Evolutionary conservation across 805 yeast species (phyloP), one percentile per base, ranked within the genome.

Genomic region (Monosporozyma aerobia): DNA sequence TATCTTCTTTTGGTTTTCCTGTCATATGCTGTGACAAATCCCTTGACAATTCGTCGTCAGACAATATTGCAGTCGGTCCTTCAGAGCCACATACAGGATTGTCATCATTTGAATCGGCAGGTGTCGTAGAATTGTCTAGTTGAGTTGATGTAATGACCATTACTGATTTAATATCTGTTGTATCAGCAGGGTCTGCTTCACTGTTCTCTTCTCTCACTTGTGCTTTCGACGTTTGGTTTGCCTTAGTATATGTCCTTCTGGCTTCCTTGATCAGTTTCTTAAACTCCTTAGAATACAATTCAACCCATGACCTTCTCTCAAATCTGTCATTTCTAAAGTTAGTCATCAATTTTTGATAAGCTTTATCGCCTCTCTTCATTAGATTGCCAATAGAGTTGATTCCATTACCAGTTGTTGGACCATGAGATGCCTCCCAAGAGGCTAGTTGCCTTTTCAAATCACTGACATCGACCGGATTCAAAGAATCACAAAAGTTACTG

Each of bases 401-500:
- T 13, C 61, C 57, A n/a, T 56, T 56, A 4, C 54, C 52, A 1
- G 59, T 37, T 22, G 48, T 47, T 2, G 22, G 30, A 39, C 54
- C 59, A 27, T 60, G 64, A 5, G 71, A 59, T 8, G 64, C 65
- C 61, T 89, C 96, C 95, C 95, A 86, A 59, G 81, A 80, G 23
- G 69, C 64, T 40, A 90, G 72, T 50, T 77, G 77, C 51, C 76
- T 79, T 48, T 79, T 72, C 48, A 90, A 65, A 5, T 78, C 77
- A 40, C 72, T 69, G 23, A 80, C 82, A 27, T 79, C 68, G 3
- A 78, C 78, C 0, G 96, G 96, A 32, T 73, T 74, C 37, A 77
- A 70, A 5, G 90, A 77, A 62, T 89, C 96, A 44, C 82, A 57
- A 47, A 64, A 76, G 61, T 89, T 89, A 11, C 96, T 83, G 63